Base-by-base conservation (phyloP, 805 yeast genomes). In the Sugiyamaella mastotermitis region DNA sequence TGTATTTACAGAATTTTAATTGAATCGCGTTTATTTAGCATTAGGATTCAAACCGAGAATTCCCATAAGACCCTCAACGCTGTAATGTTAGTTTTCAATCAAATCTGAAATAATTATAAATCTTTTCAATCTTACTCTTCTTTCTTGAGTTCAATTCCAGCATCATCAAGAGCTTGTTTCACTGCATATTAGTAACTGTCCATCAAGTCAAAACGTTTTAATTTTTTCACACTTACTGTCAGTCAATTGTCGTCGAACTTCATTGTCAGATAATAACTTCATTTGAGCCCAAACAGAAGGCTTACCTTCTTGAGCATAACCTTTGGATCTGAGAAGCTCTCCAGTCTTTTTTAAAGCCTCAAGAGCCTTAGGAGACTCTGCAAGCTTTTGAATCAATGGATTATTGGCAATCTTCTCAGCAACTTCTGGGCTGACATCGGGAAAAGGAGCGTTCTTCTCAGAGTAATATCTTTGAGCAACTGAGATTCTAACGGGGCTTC, bases 221-320 rank as follows among this genome's bases (percentile, higher is more conserved):
- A 7, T 23, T 16, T n/a, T 6, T 10, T 20, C 13, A 18, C 14
- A 42, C 53, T 35, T 44, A 38, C 55, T 41, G 10, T 41, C 45
- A 5, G 41, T 43, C 33, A 56, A 36, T 44, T 52, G 45, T 18
- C 36, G 42, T 17, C 52, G 42, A 15, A 56, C 52, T 36, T 54
- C 56, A 20, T 37, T 41, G 42, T 55, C 57, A 33, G 56, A 45
- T 41, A 56, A 34, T 35, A 56, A 38, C 45, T 53, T 52, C 31
- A 53, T 40, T 40, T 47, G 52, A 38, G 47, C 40, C 52, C 50
- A 43, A 21, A 48, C 15, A 17, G 38, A 23, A 8, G 44, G 42
- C 14, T 37, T 27, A n/a, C 33, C 29, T 10, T 33, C 40, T 13
- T 35, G 72, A n/a, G 37, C 31, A 34, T 46, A 48, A 11, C 54